These are phyloP conservation scores for Myxozyma neglecta DNA, from an alignment of 805 yeast genomes.

Conservation along the genomic window DNA sequence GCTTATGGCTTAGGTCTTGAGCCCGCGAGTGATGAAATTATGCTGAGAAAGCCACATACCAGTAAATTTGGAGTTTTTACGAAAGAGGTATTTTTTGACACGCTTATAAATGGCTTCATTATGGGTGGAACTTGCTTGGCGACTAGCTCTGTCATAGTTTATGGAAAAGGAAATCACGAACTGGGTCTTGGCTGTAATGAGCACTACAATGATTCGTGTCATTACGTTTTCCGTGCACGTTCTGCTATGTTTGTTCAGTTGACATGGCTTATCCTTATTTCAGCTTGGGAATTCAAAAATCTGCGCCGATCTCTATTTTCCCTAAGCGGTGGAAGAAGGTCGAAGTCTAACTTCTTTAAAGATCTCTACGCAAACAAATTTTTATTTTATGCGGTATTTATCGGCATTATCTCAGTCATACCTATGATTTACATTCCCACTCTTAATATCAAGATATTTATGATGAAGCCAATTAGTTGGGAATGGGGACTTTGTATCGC, in stretches of 20 bases:
- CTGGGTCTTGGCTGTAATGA: conserved; percentile 68
- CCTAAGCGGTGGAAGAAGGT: conserved; percentile 55
- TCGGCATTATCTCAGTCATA: conserved; percentile 69
- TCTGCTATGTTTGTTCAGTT: conserved; percentile 74
- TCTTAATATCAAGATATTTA: conserved; percentile 73
- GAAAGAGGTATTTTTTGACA: conserved; percentile 65
- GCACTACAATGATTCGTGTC: conserved; percentile 50
- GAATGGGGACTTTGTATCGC: conserved; percentile 76
- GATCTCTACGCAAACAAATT: conserved; percentile 75
- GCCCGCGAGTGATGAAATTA: conserved; percentile 60
- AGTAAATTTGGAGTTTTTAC: conserved; percentile 59
- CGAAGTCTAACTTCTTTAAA: conserved; percentile 56
- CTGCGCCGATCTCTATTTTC: conserved; percentile 64
- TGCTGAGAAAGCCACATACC: conserved; percentile 64
- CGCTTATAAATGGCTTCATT: conserved; percentile 67
- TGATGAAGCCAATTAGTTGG: conserved; percentile 67
- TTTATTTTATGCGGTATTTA: conserved; percentile 74
- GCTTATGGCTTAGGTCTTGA: conserved; percentile 81
- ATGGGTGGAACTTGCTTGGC: conserved; percentile 71
- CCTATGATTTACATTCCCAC: conserved; percentile 87
- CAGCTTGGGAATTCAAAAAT: conserved; percentile 85
- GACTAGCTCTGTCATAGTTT: conserved; percentile 64
- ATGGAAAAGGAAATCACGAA: conserved; percentile 63
- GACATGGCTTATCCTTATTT: conserved; percentile 81
- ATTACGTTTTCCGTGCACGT: conserved; percentile 69